These are phyloP conservation scores for Phytopythium kandeliae DNA, from an alignment of 352 stramenopile genomes.

Conservation along the genomic window DNA sequence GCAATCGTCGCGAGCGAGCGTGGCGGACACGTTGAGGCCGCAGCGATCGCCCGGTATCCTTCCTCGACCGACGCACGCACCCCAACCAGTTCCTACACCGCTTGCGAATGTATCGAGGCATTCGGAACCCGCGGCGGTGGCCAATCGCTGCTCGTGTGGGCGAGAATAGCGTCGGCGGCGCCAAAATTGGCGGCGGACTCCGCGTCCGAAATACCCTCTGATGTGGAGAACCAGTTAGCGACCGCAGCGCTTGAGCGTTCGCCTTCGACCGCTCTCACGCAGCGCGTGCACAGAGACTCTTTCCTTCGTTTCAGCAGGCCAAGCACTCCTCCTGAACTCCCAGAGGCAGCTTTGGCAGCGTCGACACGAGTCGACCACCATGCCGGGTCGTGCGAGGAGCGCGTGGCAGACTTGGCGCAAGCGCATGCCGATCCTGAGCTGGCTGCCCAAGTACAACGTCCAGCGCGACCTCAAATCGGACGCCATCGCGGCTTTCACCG, in stretches of 20 bases:
- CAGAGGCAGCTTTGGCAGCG: no score
- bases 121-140: background rate
- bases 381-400: slow-evolving; percentile 2
- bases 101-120: background rate
- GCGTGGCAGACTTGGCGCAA: slow-evolving; percentile 9
- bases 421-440: slow-evolving; percentile 63
- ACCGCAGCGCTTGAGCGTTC: no score
- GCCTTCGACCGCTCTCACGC: no score
- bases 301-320: background rate
- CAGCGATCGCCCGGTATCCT: no score
- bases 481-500: slow-evolving; percentile 58
- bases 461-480: slow-evolving; percentile 61
- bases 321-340: background rate
- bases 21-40: no score
- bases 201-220: background rate
- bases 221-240: background rate
- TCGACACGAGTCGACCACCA: background rate
- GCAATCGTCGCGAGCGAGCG: no score
- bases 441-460: slow-evolving; percentile 63
- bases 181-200: background rate
- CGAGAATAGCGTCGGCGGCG: background rate
- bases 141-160: background rate
- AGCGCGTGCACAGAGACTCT: background rate
- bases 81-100: no score
- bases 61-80: no score